A percentile compares a stretch with the other conserved stretches of the same genome.
Conservation (phyloP, 1,139 yeast genomes). For the Sporopachydermia cereana region DNA sequence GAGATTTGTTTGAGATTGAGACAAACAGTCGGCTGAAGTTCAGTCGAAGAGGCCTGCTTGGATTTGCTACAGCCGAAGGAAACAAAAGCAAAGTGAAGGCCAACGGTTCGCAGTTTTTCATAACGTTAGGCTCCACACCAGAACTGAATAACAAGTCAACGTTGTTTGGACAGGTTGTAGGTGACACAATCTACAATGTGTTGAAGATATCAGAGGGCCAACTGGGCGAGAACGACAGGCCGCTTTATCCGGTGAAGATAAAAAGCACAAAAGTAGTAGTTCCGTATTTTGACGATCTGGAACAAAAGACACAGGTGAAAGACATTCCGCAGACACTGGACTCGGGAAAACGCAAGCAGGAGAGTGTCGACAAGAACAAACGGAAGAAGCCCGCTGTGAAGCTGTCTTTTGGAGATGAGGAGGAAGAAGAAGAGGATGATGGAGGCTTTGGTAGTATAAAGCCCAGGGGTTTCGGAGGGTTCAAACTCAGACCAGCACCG, state of each 20-base stretch:
- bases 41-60: conserved; percentile 44
- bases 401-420: conserved; percentile 25
- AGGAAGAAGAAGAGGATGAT: conserved; percentile 24
- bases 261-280: conserved; percentile 30
- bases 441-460: conserved; percentile 7
- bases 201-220: conserved; percentile 42
- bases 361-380: conserved; percentile 7
- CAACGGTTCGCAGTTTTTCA: conserved; percentile 39
- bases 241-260: conserved; percentile 42
- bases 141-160: conserved; percentile 37
- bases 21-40: conserved; percentile 43
- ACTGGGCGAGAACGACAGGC: conserved; percentile 29
- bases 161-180: conserved; percentile 52
- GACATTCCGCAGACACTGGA: conserved; percentile 18
- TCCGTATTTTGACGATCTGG: conserved; percentile 41
- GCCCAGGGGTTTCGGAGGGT: conserved; percentile 12
- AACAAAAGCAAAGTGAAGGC: conserved; percentile 15
- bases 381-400: conserved; percentile 14
- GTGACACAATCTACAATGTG: conserved; percentile 45
- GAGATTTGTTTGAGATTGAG: conserved; percentile 32
- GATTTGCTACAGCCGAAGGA: conserved; percentile 30
- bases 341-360: conserved; percentile 13
- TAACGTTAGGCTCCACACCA: conserved; percentile 36
- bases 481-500: conserved; percentile 42
- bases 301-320: conserved; percentile 14